phyloP scores from a whole-genome alignment of 371 early-diverging fungal genomes.

The Mucor saturninus region DNA sequence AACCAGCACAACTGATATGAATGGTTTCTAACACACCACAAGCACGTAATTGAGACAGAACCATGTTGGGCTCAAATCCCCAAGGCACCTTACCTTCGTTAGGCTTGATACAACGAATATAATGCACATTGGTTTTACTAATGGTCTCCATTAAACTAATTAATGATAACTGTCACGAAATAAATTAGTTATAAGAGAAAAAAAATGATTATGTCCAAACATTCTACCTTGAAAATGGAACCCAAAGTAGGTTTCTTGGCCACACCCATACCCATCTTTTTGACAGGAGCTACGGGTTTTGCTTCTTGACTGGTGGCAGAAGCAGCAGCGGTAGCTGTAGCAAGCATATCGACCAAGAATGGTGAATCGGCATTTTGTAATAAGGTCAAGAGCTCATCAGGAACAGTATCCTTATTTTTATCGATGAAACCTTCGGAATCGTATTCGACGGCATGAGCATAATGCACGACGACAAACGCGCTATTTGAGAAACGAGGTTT shows the following conservation, averaged over 20 bases:
- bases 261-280: slow-evolving; percentile 51
- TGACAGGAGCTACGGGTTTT: slow-evolving; percentile 33
- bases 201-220: too few relatives aligned
- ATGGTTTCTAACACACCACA: slow-evolving; percentile 99
- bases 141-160: slow-evolving; percentile 94
- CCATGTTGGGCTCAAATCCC: slow-evolving; percentile 91
- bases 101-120: slow-evolving; percentile 98
- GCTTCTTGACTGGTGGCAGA: slow-evolving; percentile 47
- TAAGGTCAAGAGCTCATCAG: slow-evolving; percentile 85
- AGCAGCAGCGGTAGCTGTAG: slow-evolving; percentile 57
- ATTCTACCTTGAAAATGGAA: slow-evolving; percentile 70
- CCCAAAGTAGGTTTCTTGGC: slow-evolving; percentile 88
- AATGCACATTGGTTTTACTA: slow-evolving; percentile 90
- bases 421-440: slow-evolving; percentile 95
- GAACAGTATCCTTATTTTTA: slow-evolving; percentile 98
- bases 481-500: slow-evolving; percentile 88
- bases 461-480: slow-evolving; percentile 89
- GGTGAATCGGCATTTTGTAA: slow-evolving; percentile 72
- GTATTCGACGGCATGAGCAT: slow-evolving; percentile 92
- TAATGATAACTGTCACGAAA: slow-evolving; percentile 65
- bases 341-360: slow-evolving; percentile 79
- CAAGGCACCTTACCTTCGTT: slow-evolving; percentile 92
- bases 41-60: slow-evolving; percentile 95
- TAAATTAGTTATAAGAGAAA: too few relatives aligned
- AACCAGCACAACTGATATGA: slow-evolving; percentile 98